Evolutionary conservation across 768 basidiomycete species (phyloP).

Genomic region (Boletellus emodensis): DNA sequence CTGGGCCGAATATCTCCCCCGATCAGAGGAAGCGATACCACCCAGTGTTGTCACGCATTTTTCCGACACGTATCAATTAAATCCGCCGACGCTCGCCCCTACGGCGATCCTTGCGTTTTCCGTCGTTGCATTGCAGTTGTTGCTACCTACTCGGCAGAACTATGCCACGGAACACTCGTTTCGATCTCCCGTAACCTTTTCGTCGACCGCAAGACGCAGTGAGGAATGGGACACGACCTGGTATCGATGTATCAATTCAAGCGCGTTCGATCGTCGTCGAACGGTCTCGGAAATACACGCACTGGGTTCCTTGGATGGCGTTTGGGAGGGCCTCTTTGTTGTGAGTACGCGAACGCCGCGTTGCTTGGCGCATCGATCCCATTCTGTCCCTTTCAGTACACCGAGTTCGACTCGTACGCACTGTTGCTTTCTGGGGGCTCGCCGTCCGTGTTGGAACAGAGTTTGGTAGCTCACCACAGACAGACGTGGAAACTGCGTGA

Average conservation of each 20-base stretch:
- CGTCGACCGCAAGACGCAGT: constrained; percentile 26
- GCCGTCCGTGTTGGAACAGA: constrained; percentile 64
- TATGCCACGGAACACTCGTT: constrained; percentile 4
- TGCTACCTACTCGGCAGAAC: constrained; percentile 1
- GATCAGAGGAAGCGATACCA: constrained; percentile 18
- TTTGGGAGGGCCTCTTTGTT: constrained; percentile 79
- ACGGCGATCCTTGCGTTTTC: constrained; percentile 73
- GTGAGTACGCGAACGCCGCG: constrained; percentile 40
- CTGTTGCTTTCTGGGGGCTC: constrained; percentile 66
- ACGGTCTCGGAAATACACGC: constrained; percentile 45
- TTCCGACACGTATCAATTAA: constrained; percentile 42
- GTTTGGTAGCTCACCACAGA: constrained; percentile 74
- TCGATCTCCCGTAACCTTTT: constrained; percentile 11
- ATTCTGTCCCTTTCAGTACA: constrained; percentile 47
- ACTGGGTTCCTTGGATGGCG: constrained; percentile 68
- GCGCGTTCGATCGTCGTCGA: constrained; percentile 29
- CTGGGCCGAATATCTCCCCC: constrained; percentile 56
- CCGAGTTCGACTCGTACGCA: constrained; percentile 82
- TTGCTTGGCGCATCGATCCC: background rate
- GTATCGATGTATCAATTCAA: constrained; percentile 48
- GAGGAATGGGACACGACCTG: constrained; percentile 72
- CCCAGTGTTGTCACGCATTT: constrained; percentile 37
- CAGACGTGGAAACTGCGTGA: constrained; percentile 90
- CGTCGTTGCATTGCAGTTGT: constrained; percentile 39
- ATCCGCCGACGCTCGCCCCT: constrained; percentile 58